A percentile compares a stretch with the other conserved stretches of the same genome.
Conservation (phyloP, 176 grass and related monocot genomes). For the Zoysia japonica region DNA sequence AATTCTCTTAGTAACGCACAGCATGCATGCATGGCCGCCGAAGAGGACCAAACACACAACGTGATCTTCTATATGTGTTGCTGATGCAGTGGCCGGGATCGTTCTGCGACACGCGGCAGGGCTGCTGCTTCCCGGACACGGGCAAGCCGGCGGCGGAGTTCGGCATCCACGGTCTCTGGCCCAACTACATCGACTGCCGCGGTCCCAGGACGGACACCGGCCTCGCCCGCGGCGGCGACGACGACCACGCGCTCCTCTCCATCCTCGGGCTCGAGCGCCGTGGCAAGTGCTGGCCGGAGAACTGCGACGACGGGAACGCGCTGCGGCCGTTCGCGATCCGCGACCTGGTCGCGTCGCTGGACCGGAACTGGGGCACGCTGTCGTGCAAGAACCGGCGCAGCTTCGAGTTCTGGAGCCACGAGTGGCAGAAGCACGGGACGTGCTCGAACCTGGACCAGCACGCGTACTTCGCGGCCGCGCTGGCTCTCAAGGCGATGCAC, state of each 20-base stretch:
- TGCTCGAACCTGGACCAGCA: slow-evolving; percentile 62
- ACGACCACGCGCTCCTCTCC: background rate
- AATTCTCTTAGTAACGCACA: background rate
- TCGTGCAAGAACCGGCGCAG: slow-evolving; percentile 52
- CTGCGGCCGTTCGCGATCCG: slow-evolving; percentile 38
- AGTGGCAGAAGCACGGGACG: slow-evolving; percentile 88
- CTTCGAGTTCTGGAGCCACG: slow-evolving; percentile 71
- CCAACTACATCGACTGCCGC: slow-evolving; percentile 60
- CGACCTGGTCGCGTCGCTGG: slow-evolving; percentile 51
- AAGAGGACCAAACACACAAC: background rate
- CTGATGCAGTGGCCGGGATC: slow-evolving; percentile 68
- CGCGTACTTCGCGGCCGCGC: slow-evolving; percentile 58
- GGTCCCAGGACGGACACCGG: background rate
- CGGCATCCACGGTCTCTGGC: slow-evolving; percentile 84
- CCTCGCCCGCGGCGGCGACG: background rate
- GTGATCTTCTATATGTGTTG: background rate
- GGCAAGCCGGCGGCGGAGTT: slow-evolving; percentile 66
- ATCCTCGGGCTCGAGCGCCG: background rate
- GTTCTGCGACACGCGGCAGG: slow-evolving; percentile 52
- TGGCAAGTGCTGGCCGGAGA: slow-evolving; percentile 48
- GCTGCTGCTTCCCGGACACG: slow-evolving; percentile 66
- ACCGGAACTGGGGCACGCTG: slow-evolving; percentile 60
- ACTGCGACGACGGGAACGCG: slow-evolving; percentile 27
- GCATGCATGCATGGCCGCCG: background rate
- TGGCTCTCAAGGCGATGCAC: slow-evolving; percentile 48